These are phyloP conservation scores for Neurospora sp. DNA, from an alignment of 495 filamentous ascomycete species.

Conservation along the genomic window DNA sequence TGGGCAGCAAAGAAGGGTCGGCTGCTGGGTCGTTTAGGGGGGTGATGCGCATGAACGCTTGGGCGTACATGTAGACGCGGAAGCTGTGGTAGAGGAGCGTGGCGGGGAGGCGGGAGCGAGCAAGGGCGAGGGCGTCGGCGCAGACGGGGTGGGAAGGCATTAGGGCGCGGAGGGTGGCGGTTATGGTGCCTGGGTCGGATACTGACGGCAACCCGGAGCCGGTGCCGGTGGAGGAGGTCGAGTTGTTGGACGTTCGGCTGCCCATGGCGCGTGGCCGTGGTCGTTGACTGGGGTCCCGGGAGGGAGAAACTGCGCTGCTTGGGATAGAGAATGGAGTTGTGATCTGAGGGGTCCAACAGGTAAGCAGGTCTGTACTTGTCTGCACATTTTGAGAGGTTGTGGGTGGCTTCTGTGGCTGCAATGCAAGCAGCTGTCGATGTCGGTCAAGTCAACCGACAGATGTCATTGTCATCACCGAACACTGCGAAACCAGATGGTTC, in stretches of 20 bases:
- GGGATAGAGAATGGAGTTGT: background rate
- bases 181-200: conserved; percentile 7
- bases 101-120: conserved; percentile 22
- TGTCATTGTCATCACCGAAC: background rate
- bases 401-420: background rate
- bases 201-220: background rate
- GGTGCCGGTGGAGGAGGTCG: conserved; percentile 1
- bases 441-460: background rate
- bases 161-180: conserved; percentile 16
- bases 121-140: conserved; percentile 20
- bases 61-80: conserved; percentile 33
- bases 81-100: conserved; percentile 37
- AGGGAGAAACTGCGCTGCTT: background rate
- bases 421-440: background rate
- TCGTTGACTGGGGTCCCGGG: background rate
- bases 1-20: background rate
- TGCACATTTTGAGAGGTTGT: background rate
- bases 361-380: background rate
- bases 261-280: background rate
- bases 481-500: background rate
- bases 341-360: background rate
- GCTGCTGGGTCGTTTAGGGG: background rate
- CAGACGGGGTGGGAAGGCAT: conserved; percentile 18
- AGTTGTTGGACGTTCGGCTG: conserved; percentile 1
- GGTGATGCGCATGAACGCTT: conserved; percentile 16